A percentile compares a stretch with the other conserved stretches of the same genome.
Evolutionary conservation across 371 early-diverging fungal species (phyloP).

Genomic region (Amoeboaphelidium occidentale): DNA sequence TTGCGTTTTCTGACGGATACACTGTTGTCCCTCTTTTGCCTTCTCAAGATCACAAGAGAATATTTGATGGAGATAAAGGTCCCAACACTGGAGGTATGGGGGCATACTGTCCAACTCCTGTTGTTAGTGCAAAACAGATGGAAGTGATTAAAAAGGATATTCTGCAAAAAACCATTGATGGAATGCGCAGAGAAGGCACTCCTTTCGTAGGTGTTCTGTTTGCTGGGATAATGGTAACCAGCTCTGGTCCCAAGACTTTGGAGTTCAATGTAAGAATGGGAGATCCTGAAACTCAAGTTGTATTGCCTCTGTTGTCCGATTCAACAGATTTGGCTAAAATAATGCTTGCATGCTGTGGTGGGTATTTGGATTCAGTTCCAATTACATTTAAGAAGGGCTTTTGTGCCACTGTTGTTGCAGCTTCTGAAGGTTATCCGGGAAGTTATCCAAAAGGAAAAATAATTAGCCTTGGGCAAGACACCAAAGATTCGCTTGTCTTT

Average conservation of each 20-base stretch:
- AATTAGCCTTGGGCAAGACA: slow-evolving; percentile 30
- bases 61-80: slow-evolving; percentile 69
- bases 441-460: slow-evolving; percentile 48
- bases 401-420: slow-evolving; percentile 75
- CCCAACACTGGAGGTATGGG: slow-evolving; percentile 98
- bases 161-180: slow-evolving; percentile 72
- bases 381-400: slow-evolving; percentile 38
- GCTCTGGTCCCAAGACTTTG: slow-evolving; percentile 63
- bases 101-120: slow-evolving; percentile 83
- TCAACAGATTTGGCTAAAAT: slow-evolving; percentile 58
- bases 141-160: slow-evolving; percentile 43
- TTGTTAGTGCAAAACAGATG: slow-evolving; percentile 41
- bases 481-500: slow-evolving; percentile 41
- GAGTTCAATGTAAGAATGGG: slow-evolving; percentile 95
- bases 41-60: slow-evolving; percentile 93
- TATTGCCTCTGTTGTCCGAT: slow-evolving; percentile 53
- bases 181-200: slow-evolving; percentile 73
- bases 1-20: slow-evolving; percentile 89
- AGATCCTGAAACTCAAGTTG: slow-evolving; percentile 90
- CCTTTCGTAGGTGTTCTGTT: slow-evolving; percentile 93
- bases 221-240: slow-evolving; percentile 84
- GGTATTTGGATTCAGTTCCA: slow-evolving; percentile 63
- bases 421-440: slow-evolving; percentile 80
- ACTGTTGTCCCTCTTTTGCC: slow-evolving; percentile 63
- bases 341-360: slow-evolving; percentile 62